Evolutionary conservation across 257 asterid species (phyloP).

Genomic region (Hygrophila difformis): DNA sequence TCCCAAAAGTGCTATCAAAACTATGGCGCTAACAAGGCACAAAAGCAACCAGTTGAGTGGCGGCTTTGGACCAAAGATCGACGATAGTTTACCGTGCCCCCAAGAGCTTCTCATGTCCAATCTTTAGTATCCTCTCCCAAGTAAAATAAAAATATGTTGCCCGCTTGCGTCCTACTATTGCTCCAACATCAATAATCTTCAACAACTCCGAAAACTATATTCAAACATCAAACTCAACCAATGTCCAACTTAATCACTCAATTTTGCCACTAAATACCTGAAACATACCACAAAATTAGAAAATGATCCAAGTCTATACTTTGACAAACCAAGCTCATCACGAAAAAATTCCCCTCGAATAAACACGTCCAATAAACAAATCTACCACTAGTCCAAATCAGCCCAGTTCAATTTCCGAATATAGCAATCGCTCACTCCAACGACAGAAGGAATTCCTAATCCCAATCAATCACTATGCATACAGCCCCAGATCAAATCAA

Average conservation of each 20-base stretch:
- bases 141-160: slow-evolving; percentile 12
- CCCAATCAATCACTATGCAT: slow-evolving; percentile 10
- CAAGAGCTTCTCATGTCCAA: slow-evolving; percentile 91
- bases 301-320: slow-evolving; percentile 19
- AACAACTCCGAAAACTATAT: slow-evolving; percentile 23
- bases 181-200: slow-evolving; percentile 39
- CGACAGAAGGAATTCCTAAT: slow-evolving; percentile 17
- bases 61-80: slow-evolving; percentile 60
- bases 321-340: slow-evolving; percentile 22
- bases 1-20: slow-evolving; percentile 53
- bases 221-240: slow-evolving; percentile 39
- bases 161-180: slow-evolving; percentile 22
- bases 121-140: slow-evolving; percentile 23
- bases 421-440: no score
- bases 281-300: slow-evolving; percentile 13
- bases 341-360: slow-evolving; percentile 21
- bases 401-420: no score
- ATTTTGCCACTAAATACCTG: slow-evolving; percentile 8
- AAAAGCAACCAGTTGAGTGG: slow-evolving; percentile 67
- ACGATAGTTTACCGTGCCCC: slow-evolving; percentile 48
- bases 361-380: slow-evolving; percentile 19
- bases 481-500: slow-evolving; percentile 39
- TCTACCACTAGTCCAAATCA: slow-evolving; percentile 15
- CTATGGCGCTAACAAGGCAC: slow-evolving; percentile 51
- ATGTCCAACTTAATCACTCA: slow-evolving; percentile 18